Percentiles rank a stretch among this genome's conserved stretches.
phyloP scores from a whole-genome alignment of 2,329 filamentous ascomycete genomes.

The Drechslerella stenobrocha region DNA sequence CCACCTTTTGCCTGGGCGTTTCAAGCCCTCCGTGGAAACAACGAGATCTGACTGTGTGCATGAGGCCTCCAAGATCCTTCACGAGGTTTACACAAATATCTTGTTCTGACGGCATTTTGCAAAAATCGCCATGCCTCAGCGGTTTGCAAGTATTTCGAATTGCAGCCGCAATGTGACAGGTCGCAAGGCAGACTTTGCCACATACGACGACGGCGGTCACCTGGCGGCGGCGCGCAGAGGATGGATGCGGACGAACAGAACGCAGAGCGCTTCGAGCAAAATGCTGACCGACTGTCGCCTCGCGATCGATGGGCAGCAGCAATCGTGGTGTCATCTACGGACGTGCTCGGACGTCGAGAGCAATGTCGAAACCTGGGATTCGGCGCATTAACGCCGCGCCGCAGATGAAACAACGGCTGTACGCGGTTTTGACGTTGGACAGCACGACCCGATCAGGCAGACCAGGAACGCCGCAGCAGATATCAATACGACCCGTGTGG shows the following conservation, averaged over 20 bases:
- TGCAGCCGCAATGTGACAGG: not conserved
- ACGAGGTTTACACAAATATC: too few relatives aligned
- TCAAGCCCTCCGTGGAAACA: not conserved
- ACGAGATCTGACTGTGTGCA: not conserved
- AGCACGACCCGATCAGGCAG: constrained; percentile 27
- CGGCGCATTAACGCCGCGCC: not conserved
- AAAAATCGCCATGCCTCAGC: not conserved
- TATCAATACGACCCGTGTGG: constrained; percentile 29
- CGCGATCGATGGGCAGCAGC: constrained; percentile 3
- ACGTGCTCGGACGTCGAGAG: not conserved
- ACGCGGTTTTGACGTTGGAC: constrained; percentile 16
- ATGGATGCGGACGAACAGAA: not conserved
- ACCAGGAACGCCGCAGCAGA: constrained; percentile 18
- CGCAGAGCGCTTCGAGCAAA: not conserved
- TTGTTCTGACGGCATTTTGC: too few relatives aligned
- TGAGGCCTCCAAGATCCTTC: not conserved
- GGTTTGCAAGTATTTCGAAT: constrained; percentile 3
- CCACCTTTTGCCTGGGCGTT: not conserved
- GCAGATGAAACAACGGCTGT: constrained; percentile 22
- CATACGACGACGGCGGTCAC: not conserved
- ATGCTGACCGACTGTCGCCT: not conserved
- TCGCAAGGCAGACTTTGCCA: constrained; percentile 1
- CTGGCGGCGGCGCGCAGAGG: not conserved
- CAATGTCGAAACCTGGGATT: not conserved
- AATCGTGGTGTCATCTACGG: too few relatives aligned